phyloP scores from a whole-genome alignment of 2,329 filamentous ascomycete genomes.

The Knoxdaviesia capensis region DNA sequence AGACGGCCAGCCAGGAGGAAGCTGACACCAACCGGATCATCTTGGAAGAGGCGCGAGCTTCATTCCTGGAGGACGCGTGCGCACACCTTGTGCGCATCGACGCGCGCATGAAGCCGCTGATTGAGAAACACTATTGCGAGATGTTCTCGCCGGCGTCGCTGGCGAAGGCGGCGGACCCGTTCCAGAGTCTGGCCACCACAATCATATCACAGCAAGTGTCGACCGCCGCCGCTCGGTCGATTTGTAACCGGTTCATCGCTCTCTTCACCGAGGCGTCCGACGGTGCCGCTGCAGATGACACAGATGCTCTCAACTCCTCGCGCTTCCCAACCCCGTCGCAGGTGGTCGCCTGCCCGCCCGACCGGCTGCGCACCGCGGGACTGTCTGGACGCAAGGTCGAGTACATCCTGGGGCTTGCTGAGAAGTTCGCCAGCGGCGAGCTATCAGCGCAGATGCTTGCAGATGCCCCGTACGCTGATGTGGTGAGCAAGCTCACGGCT shows the following conservation, averaged over 20 bases:
- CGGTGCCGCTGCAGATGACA: conserved; percentile 3
- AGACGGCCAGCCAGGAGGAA: conserved; percentile 11
- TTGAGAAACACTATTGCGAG: conserved; percentile 56
- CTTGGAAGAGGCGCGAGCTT: too few species aligned
- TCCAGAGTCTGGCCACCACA: conserved; percentile 60
- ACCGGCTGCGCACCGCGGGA: conserved; percentile 61
- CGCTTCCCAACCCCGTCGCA: conserved; percentile 58
- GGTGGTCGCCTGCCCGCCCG: conserved; percentile 42
- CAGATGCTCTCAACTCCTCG: conserved; percentile 4
- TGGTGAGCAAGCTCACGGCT: conserved; percentile 63
- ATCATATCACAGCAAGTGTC: conserved; percentile 97
- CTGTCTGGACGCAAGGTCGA: conserved; percentile 90
- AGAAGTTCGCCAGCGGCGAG: conserved; percentile 59
- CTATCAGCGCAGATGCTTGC: conserved; percentile 58
- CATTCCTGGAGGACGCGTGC: conserved; percentile 52
- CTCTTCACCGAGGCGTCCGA: conserved; percentile 36
- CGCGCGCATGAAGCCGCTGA: conserved; percentile 46
- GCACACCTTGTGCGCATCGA: conserved; percentile 57
- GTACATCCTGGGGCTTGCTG: conserved; percentile 71
- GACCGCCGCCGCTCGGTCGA: conserved; percentile 72
- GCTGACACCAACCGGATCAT: conserved; percentile 40
- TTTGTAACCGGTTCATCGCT: conserved; percentile 65
- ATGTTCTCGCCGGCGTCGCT: conserved; percentile 68
- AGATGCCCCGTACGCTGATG: conserved; percentile 64
- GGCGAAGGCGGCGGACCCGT: conserved; percentile 75